These are phyloP conservation scores for Backusella westeae DNA, from an alignment of 192 early-diverging fungal species.

Conservation along the genomic window DNA sequence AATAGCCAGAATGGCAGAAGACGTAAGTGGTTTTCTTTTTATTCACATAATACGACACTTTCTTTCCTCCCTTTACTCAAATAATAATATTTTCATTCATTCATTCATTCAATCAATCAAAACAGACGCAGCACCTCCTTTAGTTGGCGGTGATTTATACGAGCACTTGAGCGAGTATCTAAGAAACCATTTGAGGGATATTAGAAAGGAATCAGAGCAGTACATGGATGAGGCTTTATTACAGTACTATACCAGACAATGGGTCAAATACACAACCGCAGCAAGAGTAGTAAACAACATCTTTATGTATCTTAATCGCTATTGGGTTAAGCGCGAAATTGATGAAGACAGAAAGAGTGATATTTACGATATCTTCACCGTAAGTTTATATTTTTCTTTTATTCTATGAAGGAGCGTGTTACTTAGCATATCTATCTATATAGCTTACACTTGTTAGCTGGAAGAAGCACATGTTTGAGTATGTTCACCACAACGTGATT, in stretches of 20 bases:
- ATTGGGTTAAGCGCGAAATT: constrained; percentile 96
- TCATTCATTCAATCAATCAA: not conserved
- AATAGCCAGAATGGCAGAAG: not conserved
- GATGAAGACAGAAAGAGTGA: constrained; percentile 86
- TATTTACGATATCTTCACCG: constrained; percentile 91
- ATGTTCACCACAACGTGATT: constrained; percentile 69
- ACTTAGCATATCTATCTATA: not conserved
- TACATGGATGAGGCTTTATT: constrained; percentile 80
- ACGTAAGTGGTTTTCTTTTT: not conserved
- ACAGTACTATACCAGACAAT: constrained; percentile 84
- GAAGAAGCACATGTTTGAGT: constrained; percentile 77
- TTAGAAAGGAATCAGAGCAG: constrained; percentile 53
- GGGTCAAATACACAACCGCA: constrained; percentile 85
- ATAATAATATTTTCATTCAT: not conserved
- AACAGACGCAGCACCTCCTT: constrained; percentile 37
- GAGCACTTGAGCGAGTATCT: constrained; percentile 49
- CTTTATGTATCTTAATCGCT: constrained; percentile 93
- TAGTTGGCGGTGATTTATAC: constrained; percentile 58
- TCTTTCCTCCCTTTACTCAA: not conserved
- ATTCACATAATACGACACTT: not conserved
- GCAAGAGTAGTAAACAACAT: constrained; percentile 85
- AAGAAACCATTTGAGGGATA: constrained; percentile 49
- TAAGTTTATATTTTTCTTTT: constrained; percentile 41
- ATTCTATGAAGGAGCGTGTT: not conserved
- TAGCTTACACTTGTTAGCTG: constrained; percentile 86